These are phyloP conservation scores for Penicillium freii DNA, from an alignment of 2,329 filamentous ascomycete genomes.

Conservation along the genomic window DNA sequence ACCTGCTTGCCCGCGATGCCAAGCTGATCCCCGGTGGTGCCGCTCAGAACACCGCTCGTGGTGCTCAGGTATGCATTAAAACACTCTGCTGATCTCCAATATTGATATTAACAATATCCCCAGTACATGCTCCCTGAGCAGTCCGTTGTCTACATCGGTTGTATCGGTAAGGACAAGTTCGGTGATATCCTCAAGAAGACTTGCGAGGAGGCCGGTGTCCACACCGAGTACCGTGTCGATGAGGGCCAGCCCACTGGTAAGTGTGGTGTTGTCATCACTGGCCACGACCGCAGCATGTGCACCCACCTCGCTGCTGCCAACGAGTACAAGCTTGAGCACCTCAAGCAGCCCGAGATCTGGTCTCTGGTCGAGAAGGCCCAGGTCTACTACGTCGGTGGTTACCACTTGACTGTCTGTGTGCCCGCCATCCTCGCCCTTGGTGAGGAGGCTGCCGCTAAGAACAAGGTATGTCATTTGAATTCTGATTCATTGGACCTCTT, in stretches of 20 bases:
- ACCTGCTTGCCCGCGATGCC: conserved; percentile 86
- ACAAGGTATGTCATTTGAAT: conserved; percentile 62
- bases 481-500: not conserved
- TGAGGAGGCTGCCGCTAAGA: conserved; percentile 79
- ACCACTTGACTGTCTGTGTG: conserved; percentile 95
- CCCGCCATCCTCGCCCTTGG: conserved; percentile 85
- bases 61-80: conserved; percentile 63
- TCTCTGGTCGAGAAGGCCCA: conserved; percentile 82
- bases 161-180: conserved; percentile 94
- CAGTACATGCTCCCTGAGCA: conserved; percentile 86
- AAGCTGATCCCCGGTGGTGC: conserved; percentile 95
- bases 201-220: conserved; percentile 81
- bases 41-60: conserved; percentile 94
- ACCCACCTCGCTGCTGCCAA: conserved; percentile 96
- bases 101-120: conserved; percentile 13
- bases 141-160: conserved; percentile 89
- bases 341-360: conserved; percentile 92
- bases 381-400: conserved; percentile 90
- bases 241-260: conserved; percentile 80
- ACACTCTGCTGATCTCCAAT: not conserved
- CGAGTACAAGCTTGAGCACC: conserved; percentile 90
- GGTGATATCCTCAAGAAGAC: conserved; percentile 83
- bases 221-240: conserved; percentile 93
- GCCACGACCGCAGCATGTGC: conserved; percentile 90
- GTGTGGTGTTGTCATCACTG: conserved; percentile 95